phyloP scores from a whole-genome alignment of 164 flowering plant species.

The Echeveria elegans region DNA sequence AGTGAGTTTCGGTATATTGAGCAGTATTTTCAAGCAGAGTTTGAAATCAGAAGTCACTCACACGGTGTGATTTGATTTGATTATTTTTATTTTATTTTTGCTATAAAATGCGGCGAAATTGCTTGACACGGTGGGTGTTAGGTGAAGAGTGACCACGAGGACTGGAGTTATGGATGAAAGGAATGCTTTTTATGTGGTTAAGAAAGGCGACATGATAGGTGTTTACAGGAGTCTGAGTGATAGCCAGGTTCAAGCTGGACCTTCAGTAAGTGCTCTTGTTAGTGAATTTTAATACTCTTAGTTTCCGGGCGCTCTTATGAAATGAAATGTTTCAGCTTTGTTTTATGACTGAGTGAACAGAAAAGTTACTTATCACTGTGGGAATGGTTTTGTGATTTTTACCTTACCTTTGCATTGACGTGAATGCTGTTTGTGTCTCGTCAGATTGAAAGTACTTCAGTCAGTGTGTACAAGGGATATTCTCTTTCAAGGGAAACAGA shows the following conservation, averaged over 20 bases:
- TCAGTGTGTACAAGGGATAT: slow-evolving; percentile 49
- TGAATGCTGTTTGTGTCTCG: neutral
- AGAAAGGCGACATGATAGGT: slow-evolving; percentile 46
- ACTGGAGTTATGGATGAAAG: slow-evolving; percentile 23
- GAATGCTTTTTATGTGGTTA: slow-evolving; percentile 45
- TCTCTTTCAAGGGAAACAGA: slow-evolving; percentile 38
- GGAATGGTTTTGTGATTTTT: neutral
- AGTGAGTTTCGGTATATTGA: neutral
- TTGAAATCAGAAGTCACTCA: no score
- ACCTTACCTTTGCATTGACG: neutral
- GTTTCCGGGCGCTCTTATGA: no score
- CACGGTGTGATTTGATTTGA: neutral
- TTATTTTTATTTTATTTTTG: neutral
- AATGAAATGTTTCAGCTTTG: neutral
- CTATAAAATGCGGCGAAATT: neutral
- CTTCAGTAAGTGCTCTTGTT: slow-evolving; percentile 22
- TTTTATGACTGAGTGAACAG: neutral
- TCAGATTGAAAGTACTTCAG: slow-evolving; percentile 33
- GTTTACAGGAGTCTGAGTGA: slow-evolving; percentile 40
- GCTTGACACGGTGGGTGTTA: neutral
- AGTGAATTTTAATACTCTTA: neutral
- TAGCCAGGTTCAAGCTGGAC: slow-evolving; percentile 32
- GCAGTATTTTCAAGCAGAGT: neutral
- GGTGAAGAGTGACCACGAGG: neutral
- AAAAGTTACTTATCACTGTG: neutral